These are phyloP conservation scores for Andrographis paniculata DNA, from an alignment of 305 asterid genomes.

Conservation along the genomic window DNA sequence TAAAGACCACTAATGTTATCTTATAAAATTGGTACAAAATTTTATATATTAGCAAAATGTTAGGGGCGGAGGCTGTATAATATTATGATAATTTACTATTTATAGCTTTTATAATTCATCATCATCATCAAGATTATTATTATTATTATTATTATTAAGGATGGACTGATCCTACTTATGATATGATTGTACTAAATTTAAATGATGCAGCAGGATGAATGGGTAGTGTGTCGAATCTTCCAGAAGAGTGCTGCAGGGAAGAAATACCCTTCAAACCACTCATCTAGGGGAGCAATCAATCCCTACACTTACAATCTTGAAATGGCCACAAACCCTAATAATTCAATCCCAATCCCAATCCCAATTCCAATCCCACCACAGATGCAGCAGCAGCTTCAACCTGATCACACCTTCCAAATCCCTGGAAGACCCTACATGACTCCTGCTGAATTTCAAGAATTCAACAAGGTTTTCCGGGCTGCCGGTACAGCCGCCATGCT, in stretches of 20 bases:
- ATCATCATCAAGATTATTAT: too few relatives aligned
- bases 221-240: conserved; percentile 94
- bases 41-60: too few relatives aligned
- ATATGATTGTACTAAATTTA: too few relatives aligned
- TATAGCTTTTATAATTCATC: too few relatives aligned
- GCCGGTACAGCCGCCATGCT: conserved; percentile 21
- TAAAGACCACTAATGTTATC: neutral
- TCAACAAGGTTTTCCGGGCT: conserved; percentile 28
- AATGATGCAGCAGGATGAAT: conserved; percentile 70
- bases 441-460: conserved; percentile 55
- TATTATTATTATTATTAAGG: too few relatives aligned
- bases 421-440: conserved; percentile 37
- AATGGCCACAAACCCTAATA: conserved; percentile 27
- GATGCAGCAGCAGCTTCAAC: conserved; percentile 21
- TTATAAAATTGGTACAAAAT: too few relatives aligned
- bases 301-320: conserved; percentile 40
- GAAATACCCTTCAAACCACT: conserved; percentile 59
- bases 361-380: conserved; percentile 37
- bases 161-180: too few relatives aligned
- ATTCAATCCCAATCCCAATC: too few relatives aligned
- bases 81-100: too few relatives aligned
- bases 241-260: conserved; percentile 72
- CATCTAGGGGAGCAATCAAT: conserved; percentile 37
- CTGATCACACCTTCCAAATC: conserved; percentile 35
- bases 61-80: too few relatives aligned